Evolutionary conservation across 2,329 filamentous ascomycete species (phyloP).

Genomic region (Cytospora mali): DNA sequence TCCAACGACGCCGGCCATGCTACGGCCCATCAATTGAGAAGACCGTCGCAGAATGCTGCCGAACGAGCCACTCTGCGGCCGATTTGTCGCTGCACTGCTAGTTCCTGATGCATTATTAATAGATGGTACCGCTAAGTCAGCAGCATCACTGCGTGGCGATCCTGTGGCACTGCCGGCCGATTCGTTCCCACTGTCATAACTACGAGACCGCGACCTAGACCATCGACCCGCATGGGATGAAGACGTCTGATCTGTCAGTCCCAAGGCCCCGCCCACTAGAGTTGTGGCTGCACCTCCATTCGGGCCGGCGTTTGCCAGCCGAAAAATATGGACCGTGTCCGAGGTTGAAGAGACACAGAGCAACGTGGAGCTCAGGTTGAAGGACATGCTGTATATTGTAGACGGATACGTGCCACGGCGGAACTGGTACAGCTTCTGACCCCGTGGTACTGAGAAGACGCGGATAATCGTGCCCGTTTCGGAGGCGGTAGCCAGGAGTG

Average conservation of each 20-base stretch:
- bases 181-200: slow-evolving; percentile 58
- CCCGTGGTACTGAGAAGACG: slow-evolving; percentile 89
- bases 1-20: slow-evolving; percentile 84
- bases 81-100: slow-evolving; percentile 38
- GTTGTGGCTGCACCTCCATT: slow-evolving; percentile 44
- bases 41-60: slow-evolving; percentile 91
- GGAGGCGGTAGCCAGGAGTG: slow-evolving; percentile 87
- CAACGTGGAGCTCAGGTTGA: slow-evolving; percentile 90
- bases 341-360: slow-evolving; percentile 95
- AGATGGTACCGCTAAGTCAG: slow-evolving; percentile 41
- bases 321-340: slow-evolving; percentile 96
- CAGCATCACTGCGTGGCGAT: slow-evolving; percentile 51
- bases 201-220: slow-evolving; percentile 53
- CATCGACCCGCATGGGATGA: slow-evolving; percentile 54
- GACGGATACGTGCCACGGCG: slow-evolving; percentile 93
- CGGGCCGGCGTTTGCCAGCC: slow-evolving; percentile 57
- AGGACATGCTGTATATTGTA: slow-evolving; percentile 97
- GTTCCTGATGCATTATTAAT: slow-evolving; percentile 31
- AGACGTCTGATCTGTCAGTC: slow-evolving; percentile 36
- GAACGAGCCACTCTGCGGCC: slow-evolving; percentile 72
- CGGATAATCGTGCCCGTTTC: slow-evolving; percentile 98
- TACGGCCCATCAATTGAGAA: slow-evolving; percentile 89
- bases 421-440: slow-evolving; percentile 94
- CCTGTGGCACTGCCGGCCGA: slow-evolving; percentile 50
- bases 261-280: slow-evolving; percentile 27